These are phyloP conservation scores for Crataegus laevigata DNA, from an alignment of 306 rosid species.

Conservation along the genomic window DNA sequence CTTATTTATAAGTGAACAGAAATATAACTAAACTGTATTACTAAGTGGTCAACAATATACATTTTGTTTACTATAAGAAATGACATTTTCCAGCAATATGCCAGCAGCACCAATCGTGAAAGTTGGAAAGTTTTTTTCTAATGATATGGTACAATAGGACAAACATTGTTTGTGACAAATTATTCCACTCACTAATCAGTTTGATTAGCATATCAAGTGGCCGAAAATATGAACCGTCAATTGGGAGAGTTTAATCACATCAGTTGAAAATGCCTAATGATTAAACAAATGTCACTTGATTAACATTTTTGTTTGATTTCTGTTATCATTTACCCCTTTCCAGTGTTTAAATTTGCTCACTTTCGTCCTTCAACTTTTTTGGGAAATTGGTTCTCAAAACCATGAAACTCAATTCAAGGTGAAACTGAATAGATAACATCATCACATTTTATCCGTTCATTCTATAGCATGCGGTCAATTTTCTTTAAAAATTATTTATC, in stretches of 20 bases:
- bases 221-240: background rate
- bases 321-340: background rate
- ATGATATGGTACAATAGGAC: background rate
- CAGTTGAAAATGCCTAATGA: background rate
- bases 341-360: too few relatives aligned
- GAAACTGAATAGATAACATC: too few relatives aligned
- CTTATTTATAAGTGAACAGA: too few relatives aligned
- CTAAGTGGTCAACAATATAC: too few relatives aligned
- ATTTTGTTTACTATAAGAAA: too few relatives aligned
- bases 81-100: background rate
- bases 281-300: background rate
- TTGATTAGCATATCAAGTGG: background rate
- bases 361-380: too few relatives aligned
- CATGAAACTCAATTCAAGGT: too few relatives aligned
- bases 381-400: too few relatives aligned
- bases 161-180: background rate
- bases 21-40: too few relatives aligned
- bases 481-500: fast-evolving
- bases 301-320: background rate
- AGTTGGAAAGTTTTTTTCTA: background rate
- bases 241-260: background rate
- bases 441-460: too few relatives aligned
- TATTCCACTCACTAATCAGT: background rate
- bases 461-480: fast-evolving
- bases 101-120: background rate